Conservation (phyloP, 495 filamentous ascomycete genomes). For the Xylaria sp. region DNA sequence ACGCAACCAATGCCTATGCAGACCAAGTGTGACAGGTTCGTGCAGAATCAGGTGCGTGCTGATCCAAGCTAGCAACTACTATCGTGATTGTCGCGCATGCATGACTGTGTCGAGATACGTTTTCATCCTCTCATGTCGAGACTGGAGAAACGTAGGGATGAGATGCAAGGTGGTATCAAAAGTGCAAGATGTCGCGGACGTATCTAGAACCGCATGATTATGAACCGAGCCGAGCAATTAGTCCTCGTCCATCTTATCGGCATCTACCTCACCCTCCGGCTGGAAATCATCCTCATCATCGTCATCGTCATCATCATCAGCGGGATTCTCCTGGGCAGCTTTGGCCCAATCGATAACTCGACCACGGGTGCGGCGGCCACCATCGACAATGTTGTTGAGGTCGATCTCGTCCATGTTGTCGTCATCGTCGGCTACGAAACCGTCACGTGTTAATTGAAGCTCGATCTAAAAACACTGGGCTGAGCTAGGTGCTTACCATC, state of each 20-base stretch:
- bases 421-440: conserved; percentile 72
- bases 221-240: conserved; percentile 31
- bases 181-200: background rate
- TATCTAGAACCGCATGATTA: conserved; percentile 1
- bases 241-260: conserved; percentile 58
- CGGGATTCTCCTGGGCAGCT: conserved; percentile 71
- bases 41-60: conserved; percentile 13
- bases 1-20: conserved; percentile 7
- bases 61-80: conserved; percentile 19
- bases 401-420: conserved; percentile 93
- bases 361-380: conserved; percentile 84
- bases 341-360: conserved; percentile 83
- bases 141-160: background rate
- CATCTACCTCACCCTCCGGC: conserved; percentile 46
- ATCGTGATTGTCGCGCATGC: conserved; percentile 2
- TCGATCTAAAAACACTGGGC: conserved; percentile 24
- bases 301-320: conserved; percentile 77
- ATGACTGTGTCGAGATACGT: background rate
- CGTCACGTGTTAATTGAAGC: conserved; percentile 10
- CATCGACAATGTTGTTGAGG: conserved; percentile 78
- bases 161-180: conserved; percentile 6
- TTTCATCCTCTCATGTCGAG: conserved; percentile 2
- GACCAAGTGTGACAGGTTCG: background rate
- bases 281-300: conserved; percentile 78
- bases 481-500: conserved; percentile 47